phyloP scores from a whole-genome alignment of 2,329 filamentous ascomycete species.

The Raffaelea ambrosiae region DNA sequence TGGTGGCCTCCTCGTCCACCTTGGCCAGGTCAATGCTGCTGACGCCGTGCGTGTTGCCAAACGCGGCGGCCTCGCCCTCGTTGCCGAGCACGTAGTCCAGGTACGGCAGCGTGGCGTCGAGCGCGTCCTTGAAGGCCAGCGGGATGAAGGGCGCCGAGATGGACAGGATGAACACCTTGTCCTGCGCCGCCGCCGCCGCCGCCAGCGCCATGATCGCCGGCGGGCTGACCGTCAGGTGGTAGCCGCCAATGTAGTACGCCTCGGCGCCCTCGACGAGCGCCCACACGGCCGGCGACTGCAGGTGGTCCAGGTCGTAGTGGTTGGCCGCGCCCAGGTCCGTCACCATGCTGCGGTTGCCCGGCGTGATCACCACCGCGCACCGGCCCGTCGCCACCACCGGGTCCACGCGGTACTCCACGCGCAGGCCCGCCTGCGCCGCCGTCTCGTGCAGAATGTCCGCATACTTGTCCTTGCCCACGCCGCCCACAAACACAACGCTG shows the following conservation, averaged over 20 bases:
- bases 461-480: constrained; percentile 93
- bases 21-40: constrained; percentile 26
- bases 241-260: constrained; percentile 89
- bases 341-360: constrained; percentile 88
- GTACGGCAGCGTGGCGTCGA: constrained; percentile 80
- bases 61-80: constrained; percentile 86
- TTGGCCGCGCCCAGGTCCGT: constrained; percentile 95
- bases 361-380: constrained; percentile 94
- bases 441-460: constrained; percentile 80
- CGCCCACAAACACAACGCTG: constrained; percentile 88
- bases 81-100: constrained; percentile 96
- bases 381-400: constrained; percentile 77
- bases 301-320: constrained; percentile 89
- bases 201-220: constrained; percentile 83
- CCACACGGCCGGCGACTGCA: constrained; percentile 90
- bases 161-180: constrained; percentile 89
- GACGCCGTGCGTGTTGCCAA: constrained; percentile 72
- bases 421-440: constrained; percentile 78
- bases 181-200: constrained; percentile 76
- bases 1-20: constrained; percentile 52
- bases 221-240: constrained; percentile 94
- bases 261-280: constrained; percentile 79
- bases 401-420: constrained; percentile 92
- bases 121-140: constrained; percentile 94
- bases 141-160: constrained; percentile 93